Evolutionary conservation across 768 basidiomycete species (phyloP).

Genomic region (Naganishia onofrii): DNA sequence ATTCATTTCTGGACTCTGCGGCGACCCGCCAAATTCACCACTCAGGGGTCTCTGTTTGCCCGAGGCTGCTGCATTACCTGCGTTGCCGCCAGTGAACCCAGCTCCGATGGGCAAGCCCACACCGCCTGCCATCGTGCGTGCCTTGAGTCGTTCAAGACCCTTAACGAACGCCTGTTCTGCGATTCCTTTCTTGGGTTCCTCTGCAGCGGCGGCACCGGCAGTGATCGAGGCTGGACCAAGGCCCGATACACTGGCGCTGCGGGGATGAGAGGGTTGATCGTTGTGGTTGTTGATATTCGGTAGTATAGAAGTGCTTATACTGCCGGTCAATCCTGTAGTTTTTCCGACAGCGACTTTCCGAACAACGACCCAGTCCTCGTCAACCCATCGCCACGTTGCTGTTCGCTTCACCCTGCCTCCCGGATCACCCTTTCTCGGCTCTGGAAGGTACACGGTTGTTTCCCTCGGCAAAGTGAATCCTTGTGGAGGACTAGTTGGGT

Average conservation of each 20-base stretch:
- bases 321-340: constrained; percentile 2
- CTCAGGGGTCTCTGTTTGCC: constrained; percentile 1
- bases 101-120: constrained; percentile 1
- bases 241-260: constrained; percentile 1
- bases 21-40: background rate
- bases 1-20: constrained; percentile 8
- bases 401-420: constrained; percentile 62
- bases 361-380: constrained; percentile 82
- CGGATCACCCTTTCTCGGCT: constrained; percentile 44
- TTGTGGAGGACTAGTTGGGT: constrained; percentile 67
- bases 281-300: background rate
- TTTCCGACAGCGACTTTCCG: constrained; percentile 35
- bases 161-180: constrained; percentile 53
- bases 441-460: constrained; percentile 50
- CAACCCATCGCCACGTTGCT: constrained; percentile 85
- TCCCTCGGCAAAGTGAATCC: constrained; percentile 63
- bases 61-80: background rate
- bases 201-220: background rate
- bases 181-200: constrained; percentile 33
- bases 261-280: background rate
- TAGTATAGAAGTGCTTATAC: background rate
- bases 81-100: background rate
- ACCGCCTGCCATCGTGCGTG: constrained; percentile 36
- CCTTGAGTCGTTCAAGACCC: constrained; percentile 51
- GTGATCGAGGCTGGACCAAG: background rate